Evolutionary conservation across 208 protist genomes (phyloP).

Genomic region (Trypanosomatidae sp.): DNA sequence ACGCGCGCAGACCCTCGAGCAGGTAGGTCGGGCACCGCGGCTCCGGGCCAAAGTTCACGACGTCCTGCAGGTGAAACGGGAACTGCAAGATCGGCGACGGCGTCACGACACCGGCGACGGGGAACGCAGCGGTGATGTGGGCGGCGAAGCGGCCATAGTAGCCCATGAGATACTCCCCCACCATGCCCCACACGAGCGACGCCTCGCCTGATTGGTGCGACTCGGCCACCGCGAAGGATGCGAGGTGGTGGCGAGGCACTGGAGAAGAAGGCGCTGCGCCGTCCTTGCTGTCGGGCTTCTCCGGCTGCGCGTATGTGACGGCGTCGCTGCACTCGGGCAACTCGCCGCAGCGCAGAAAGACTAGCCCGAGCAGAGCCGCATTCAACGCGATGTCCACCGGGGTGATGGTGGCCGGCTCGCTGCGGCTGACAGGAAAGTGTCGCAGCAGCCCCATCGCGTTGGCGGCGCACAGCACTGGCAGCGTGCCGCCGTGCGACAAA

Average conservation of each 20-base stretch:
- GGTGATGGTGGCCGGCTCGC: conserved; percentile 40
- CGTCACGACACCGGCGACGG: conserved; percentile 22
- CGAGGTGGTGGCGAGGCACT: conserved; percentile 10
- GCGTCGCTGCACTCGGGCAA: conserved; percentile 17
- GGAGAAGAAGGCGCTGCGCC: too few relatives aligned
- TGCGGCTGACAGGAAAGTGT: conserved; percentile 38
- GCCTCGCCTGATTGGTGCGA: conserved; percentile 11
- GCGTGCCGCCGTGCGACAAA: conserved; percentile 20
- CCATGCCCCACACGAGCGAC: conserved; percentile 77
- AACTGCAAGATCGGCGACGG: conserved; percentile 26
- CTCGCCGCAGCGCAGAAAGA: conserved; percentile 11
- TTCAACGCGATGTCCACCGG: conserved; percentile 72
- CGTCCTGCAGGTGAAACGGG: conserved; percentile 20
- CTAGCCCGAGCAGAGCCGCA: conserved; percentile 29
- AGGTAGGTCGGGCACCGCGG: conserved; percentile 21
- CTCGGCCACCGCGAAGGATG: conserved; percentile 23
- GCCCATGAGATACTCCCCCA: conserved; percentile 68
- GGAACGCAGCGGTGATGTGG: conserved; percentile 34
- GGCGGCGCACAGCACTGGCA: conserved; percentile 54
- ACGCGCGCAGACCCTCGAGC: conserved; percentile 24
- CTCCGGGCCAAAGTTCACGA: conserved; percentile 29
- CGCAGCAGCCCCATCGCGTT: conserved; percentile 55
- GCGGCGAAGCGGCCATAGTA: conserved; percentile 59
- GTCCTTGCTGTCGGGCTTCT: too few relatives aligned
- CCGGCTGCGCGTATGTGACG: conserved; percentile 1